Base-by-base conservation (phyloP, 2,329 filamentous ascomycete species). In the Rhinocladiella mackenziei region DNA sequence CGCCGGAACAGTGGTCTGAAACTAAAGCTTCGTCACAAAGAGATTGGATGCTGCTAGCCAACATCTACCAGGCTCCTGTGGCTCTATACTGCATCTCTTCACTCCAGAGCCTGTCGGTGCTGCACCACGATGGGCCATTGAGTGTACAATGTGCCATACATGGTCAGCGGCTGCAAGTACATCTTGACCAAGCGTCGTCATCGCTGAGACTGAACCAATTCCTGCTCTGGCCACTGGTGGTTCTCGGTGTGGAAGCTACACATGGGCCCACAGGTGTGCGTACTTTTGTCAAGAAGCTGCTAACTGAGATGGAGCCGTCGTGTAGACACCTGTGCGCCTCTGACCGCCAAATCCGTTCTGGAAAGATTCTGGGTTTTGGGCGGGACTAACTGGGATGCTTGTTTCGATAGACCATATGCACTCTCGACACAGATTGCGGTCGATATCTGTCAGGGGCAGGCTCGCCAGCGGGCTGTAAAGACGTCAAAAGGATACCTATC, bases 41-140 rank as follows among this genome's bases (percentile, higher is more conserved):
- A 20, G 54, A 59, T 19, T 63, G 63, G 59, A 30, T 56, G 3
- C 50, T 65, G 7, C 32, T 65, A 17, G 61, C 55, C 10, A 48
- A 51, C 5, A 48, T 61, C n/a, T 62, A 62, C 38, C 61, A 62
- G 33, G 53, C 56, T 6, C 57, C 67, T 5, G 51, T 60, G 8
- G 52, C 58, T 10, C 31, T 69, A 3, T 69, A 67, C 51, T 66
- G 62, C 53, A 58, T 67, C 42, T 57, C 56, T 1, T 65, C 67
- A 2, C 55, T 68, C 7, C 65, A 64, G 45, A 63, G 61, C 45
- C 10, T 63, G 3, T 55, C 55, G 1, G 43, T 63, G 8, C 51
- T 67, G 1, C 60, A 58, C n/a, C 19, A 6, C 11, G 53, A 39
- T 7, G 13, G 34, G 2, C 34, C 35, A 1, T 38, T 63, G 5